Evolutionary conservation across 352 stramenopile genomes (phyloP).

Genomic region (Globisporangium okanoganense): DNA sequence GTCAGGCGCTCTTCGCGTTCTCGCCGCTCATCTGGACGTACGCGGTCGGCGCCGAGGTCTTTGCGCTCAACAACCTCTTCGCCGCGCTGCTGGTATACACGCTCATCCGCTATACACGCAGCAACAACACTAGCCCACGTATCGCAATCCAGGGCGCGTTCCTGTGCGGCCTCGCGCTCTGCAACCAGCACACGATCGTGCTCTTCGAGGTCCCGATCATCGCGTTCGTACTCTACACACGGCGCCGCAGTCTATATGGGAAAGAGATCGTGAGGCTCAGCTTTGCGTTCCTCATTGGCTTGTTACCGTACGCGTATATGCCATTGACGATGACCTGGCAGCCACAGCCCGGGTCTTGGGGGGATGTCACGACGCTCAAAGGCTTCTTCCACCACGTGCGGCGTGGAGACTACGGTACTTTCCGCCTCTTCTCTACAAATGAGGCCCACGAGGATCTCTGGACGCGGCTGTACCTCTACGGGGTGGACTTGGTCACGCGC

Average conservation of each 20-base stretch:
- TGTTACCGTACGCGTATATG: conserved; percentile 88
- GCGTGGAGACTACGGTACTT: conserved; percentile 92
- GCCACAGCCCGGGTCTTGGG: conserved; percentile 90
- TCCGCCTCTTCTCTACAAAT: conserved; percentile 88
- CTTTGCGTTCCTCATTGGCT: conserved; percentile 64
- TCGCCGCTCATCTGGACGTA: conserved; percentile 95
- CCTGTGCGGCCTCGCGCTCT: conserved; percentile 90
- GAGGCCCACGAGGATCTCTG: conserved; percentile 59
- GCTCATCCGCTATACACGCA: conserved; percentile 43
- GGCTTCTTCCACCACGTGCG: conserved; percentile 92
- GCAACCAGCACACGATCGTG: conserved; percentile 96
- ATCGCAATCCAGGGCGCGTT: conserved; percentile 69
- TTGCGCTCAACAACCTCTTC: conserved; percentile 96
- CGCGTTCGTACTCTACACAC: conserved; percentile 63
- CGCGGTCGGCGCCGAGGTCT: conserved; percentile 92
- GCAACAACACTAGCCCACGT: conserved; percentile 7
- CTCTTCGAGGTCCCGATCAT: conserved; percentile 90
- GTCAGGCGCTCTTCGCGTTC: conserved; percentile 88
- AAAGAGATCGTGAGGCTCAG: conserved; percentile 39
- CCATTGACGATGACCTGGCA: conserved; percentile 59
- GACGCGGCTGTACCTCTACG: conserved; percentile 70
- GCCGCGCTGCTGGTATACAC: conserved; percentile 71
- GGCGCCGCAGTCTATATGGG: conserved; percentile 24
- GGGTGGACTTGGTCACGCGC: conserved; percentile 49
- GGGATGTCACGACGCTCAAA: conserved; percentile 75